Evolutionary conservation across 257 asterid genomes (phyloP).

Genomic region (Solanum clarkiae): DNA sequence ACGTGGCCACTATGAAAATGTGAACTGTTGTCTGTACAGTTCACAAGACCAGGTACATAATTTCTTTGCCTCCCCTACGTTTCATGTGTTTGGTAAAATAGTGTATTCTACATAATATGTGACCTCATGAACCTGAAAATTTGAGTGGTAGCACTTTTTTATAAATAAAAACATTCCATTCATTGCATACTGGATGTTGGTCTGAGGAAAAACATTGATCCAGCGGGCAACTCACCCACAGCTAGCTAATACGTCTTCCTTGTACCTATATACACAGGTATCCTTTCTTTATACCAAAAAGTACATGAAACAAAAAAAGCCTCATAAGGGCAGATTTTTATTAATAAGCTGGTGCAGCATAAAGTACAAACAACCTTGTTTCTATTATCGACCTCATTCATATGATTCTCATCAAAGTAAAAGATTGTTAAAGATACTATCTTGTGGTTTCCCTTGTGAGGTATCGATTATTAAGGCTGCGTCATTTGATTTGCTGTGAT

Average conservation of each 20-base stretch:
- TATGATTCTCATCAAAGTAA: not conserved
- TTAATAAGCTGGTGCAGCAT: not conserved
- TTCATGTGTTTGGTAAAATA: not conserved
- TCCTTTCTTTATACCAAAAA: not conserved
- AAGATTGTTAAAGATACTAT: not conserved
- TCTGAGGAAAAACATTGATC: not conserved
- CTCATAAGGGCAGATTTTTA: not conserved
- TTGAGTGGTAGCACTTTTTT: not conserved
- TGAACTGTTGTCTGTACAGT: slow-evolving; percentile 83
- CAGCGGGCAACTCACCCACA: not conserved
- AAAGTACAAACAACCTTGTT: not conserved
- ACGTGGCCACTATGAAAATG: slow-evolving; percentile 82
- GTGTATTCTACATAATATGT: not conserved
- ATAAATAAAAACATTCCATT: not conserved
- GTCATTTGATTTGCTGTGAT: not conserved
- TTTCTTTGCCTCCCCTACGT: not conserved
- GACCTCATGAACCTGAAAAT: not conserved
- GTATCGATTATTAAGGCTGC: not conserved
- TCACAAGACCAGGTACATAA: slow-evolving; percentile 64
- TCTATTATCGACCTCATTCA: not conserved
- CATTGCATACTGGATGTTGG: not conserved
- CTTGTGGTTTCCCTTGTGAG: not conserved
- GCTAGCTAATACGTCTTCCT: not conserved
- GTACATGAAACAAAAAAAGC: not conserved
- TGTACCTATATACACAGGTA: not conserved